Percentiles rank a stretch among this genome's conserved stretches.
Conservation (phyloP, 129 eudicot species). For the Apium graveolens region DNA sequence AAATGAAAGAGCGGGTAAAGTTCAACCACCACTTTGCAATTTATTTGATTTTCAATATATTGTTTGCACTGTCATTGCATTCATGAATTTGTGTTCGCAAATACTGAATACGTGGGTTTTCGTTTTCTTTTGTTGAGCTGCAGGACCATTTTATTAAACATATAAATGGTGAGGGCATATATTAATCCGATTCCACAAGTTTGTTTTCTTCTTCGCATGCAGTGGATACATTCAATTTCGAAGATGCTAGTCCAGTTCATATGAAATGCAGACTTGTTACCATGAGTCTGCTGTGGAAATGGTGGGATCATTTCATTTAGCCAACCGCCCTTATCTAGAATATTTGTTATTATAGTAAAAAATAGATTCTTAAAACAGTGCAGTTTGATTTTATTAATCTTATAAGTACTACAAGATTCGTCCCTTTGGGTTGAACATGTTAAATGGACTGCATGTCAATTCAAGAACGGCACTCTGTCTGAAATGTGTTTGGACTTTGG, state of each 20-base stretch:
- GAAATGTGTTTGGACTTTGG: neutral
- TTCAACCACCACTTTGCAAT: no score
- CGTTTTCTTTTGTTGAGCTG: neutral
- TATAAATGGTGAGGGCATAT: no score
- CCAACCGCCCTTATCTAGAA: neutral
- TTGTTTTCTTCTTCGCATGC: neutral
- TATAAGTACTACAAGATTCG: neutral
- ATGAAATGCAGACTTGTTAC: neutral
- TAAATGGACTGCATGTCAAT: neutral
- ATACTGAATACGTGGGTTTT: neutral
- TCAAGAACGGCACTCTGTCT: neutral
- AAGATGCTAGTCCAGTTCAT: neutral
- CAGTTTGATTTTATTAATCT: neutral
- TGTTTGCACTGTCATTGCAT: neutral
- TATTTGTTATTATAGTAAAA: neutral
- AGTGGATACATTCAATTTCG: neutral
- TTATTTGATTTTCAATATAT: neutral
- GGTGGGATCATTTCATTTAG: neutral
- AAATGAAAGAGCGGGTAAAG: no score
- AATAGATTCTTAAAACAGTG: neutral
- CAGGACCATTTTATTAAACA: neutral
- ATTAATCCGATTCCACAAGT: neutral
- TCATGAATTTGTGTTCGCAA: neutral
- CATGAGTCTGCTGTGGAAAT: slow-evolving; percentile 1
- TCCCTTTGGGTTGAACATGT: neutral